Evolutionary conservation across 805 yeast genomes (phyloP).

Genomic region (Wickerhamiella qilinensis): DNA sequence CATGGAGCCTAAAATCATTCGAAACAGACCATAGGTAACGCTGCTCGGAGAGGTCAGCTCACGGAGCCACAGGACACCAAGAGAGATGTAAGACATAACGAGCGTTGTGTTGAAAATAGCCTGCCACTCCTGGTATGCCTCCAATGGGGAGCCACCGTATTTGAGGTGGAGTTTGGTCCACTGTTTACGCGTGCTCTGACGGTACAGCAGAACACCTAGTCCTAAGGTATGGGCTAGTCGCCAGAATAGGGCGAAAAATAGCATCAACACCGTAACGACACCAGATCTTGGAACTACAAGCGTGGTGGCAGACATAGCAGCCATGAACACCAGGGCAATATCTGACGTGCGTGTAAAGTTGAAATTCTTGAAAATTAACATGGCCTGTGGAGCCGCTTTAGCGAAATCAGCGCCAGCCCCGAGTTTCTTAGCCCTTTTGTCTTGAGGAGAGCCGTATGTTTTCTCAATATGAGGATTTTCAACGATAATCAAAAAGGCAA

Average conservation of each 20-base stretch:
- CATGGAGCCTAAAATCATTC: slow-evolving; percentile 42
- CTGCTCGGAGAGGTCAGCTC: slow-evolving; percentile 16
- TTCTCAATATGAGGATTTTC: slow-evolving; percentile 81
- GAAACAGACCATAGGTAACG: slow-evolving; percentile 27
- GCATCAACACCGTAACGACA: slow-evolving; percentile 11
- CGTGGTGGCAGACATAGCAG: slow-evolving; percentile 16
- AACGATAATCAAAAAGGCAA: slow-evolving; percentile 53
- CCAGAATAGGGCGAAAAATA: slow-evolving; percentile 27
- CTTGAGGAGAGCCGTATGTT: slow-evolving; percentile 28
- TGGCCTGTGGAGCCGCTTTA: slow-evolving; percentile 10
- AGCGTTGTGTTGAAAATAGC: slow-evolving; percentile 37
- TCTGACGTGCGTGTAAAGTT: slow-evolving; percentile 51
- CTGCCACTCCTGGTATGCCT: slow-evolving; percentile 62
- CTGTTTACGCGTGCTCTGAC: slow-evolving; percentile 43
- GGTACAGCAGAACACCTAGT: slow-evolving; percentile 34
- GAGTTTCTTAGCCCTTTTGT: background rate
- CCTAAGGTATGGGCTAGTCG: slow-evolving; percentile 36
- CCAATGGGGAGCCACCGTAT: slow-evolving; percentile 45
- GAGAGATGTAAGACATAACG: slow-evolving; percentile 41
- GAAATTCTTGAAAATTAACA: slow-evolving; percentile 49
- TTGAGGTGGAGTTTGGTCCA: slow-evolving; percentile 52
- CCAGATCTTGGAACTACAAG: background rate
- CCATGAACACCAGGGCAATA: slow-evolving; percentile 18
- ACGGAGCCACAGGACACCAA: slow-evolving; percentile 23
- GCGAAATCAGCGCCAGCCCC: background rate